These are phyloP conservation scores for Boletus vinaceobasis DNA, from an alignment of 768 basidiomycete species.

Conservation along the genomic window DNA sequence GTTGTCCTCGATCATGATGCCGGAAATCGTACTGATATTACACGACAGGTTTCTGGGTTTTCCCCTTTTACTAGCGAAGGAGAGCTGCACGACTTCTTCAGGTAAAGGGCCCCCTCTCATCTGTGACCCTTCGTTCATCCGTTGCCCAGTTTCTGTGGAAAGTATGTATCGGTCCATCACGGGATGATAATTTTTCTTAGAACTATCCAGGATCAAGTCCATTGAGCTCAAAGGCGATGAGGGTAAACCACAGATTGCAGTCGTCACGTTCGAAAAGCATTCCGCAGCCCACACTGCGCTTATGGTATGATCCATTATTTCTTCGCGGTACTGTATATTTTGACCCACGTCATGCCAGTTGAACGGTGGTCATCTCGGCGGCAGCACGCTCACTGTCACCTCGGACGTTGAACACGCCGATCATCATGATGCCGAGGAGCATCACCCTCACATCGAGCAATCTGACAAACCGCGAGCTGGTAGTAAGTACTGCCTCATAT, in stretches of 20 bases:
- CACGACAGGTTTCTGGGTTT: conserved; percentile 65
- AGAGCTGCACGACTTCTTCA: conserved; percentile 78
- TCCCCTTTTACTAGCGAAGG: conserved; percentile 59
- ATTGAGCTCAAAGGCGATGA: conserved; percentile 53
- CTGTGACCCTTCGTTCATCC: conserved; percentile 1
- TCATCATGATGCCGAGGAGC: conserved; percentile 42
- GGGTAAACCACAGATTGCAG: conserved; percentile 47
- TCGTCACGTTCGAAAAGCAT: conserved; percentile 79
- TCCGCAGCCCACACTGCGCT: conserved; percentile 82
- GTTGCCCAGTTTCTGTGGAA: conserved; percentile 76
- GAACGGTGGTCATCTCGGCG: conserved; percentile 76
- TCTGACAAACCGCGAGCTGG: conserved; percentile 89
- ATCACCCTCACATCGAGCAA: conserved; percentile 56
- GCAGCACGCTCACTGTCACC: conserved; percentile 62
- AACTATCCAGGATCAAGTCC: conserved; percentile 51
- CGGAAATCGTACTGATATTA: background rate
- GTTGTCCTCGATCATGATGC: background rate
- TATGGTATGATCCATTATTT: conserved; percentile 48
- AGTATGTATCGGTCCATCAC: conserved; percentile 39
- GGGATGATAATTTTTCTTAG: conserved; percentile 1
- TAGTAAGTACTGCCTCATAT: conserved; percentile 43
- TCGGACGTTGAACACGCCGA: conserved; percentile 62
- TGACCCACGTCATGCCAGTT: conserved; percentile 39
- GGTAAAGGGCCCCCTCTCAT: conserved; percentile 42
- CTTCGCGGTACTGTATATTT: rapidly evolving